Percentiles rank a stretch among this genome's conserved stretches.
These are phyloP conservation scores for Suillus fuscotomentosus DNA, from an alignment of 768 basidiomycete species.

Conservation along the genomic window DNA sequence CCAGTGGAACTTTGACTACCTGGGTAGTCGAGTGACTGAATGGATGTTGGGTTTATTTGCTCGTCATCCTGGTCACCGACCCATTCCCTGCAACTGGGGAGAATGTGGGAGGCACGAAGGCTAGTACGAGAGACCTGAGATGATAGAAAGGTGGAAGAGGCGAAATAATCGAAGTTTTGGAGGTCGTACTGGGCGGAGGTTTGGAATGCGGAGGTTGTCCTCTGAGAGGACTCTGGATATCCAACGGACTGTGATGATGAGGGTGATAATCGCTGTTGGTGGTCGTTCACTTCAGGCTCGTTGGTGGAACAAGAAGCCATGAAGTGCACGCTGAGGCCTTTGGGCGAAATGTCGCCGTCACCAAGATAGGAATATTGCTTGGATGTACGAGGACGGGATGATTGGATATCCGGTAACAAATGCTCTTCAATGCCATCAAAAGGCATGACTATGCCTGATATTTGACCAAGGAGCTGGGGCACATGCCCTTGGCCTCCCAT, in stretches of 20 bases:
- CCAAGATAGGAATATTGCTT: conserved; percentile 15
- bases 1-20: conserved; percentile 14
- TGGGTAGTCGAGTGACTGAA: conserved; percentile 12
- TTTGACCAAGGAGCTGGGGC: not conserved
- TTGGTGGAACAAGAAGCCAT: conserved; percentile 21
- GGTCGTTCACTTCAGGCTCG: conserved; percentile 27
- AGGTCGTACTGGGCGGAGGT: conserved; percentile 15
- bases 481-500: not conserved
- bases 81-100: conserved; percentile 11
- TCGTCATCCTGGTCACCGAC: conserved; percentile 14
- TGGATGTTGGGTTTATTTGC: not conserved
- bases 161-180: conserved; percentile 10
- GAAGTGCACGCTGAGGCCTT: conserved; percentile 25
- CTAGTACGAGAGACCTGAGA: conserved; percentile 6
- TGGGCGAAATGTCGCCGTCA: conserved; percentile 1
- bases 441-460: not conserved
- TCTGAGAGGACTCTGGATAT: conserved; percentile 32
- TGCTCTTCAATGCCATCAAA: conserved; percentile 16
- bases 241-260: conserved; percentile 11
- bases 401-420: conserved; percentile 18
- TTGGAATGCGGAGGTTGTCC: conserved; percentile 24
- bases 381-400: conserved; percentile 15
- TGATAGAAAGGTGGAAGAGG: conserved; percentile 13
- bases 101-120: not conserved
- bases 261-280: conserved; percentile 15